Base-by-base conservation (phyloP, 2,329 filamentous ascomycete species). In the Fusarium sp. region DNA sequence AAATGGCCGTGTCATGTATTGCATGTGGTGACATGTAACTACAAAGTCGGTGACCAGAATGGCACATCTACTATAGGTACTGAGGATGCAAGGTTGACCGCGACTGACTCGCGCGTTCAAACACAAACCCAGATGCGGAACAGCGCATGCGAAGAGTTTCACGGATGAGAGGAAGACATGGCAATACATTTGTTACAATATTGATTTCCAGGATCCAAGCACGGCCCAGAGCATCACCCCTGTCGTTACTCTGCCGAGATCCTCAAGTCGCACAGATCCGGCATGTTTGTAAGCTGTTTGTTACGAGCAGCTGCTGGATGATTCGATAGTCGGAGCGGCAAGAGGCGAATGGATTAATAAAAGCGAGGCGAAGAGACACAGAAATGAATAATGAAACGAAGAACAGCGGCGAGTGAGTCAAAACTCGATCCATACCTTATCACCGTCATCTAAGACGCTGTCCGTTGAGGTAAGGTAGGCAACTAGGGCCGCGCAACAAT, bases 211-310 rank as follows among this genome's bases (percentile, higher is more conserved):
- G 28, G 50, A 44, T 40, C 28, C 36, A 14, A 40, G 36, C 20
- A 49, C 18, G 49, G 22, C 20, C 24, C 38, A 38, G 31, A 46
- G 20, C 18, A 34, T 40, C 20, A 66, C 36, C 40, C 42, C 38
- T 42, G 56, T 50, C 26, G 31, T n/a, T 38, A 58, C 36, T 49
- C 53, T 56, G 28, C 42, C 52, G 51, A 63, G 36, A 63, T 39
- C 28, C 38, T 22, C 15, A 42, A 56, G 51, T 49, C 51, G 31
- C 49, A 55, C 31, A 20, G 22, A 36, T 22, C 50, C 24, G 45
- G 45, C 10, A 17, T 66, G 61, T 69, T 66, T 69, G 40, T 70
- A 40, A 67, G 46, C 50, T 34, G 40, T 24, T 43, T 34, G 36
- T 24, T 26, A 33, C 18, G 11, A 38, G 34, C 26, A 38, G 34